Percentiles rank a stretch among this genome's conserved stretches.
Conservation (phyloP, 129 eudicot genomes). For the Cynara cardunculus region DNA sequence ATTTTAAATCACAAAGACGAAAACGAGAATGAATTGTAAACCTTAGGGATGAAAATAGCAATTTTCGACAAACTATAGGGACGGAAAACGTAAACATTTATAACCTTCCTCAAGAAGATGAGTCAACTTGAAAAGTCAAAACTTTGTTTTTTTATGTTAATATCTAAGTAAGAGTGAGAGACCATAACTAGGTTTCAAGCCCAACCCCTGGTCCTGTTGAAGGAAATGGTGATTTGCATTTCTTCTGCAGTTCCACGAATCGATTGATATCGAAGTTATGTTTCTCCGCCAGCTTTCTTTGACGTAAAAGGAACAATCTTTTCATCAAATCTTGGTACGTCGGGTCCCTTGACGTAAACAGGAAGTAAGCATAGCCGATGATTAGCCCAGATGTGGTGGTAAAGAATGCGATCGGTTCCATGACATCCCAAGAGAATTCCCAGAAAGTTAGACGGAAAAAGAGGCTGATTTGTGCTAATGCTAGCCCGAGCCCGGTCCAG, state of each 20-base stretch:
- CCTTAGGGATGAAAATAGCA: too few species aligned
- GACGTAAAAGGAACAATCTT: conserved; percentile 72
- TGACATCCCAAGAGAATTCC: conserved; percentile 96
- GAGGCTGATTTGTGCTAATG: conserved; percentile 65
- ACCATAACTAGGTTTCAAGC: conserved; percentile 38
- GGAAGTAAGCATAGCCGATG: conserved; percentile 77
- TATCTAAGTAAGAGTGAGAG: conserved; percentile 32
- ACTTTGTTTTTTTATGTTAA: conserved; percentile 19
- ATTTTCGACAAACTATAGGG: too few species aligned
- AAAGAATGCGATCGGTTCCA: conserved; percentile 93
- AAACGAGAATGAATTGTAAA: too few species aligned
- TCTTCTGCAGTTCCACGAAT: conserved; percentile 55
- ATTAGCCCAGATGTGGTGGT: conserved; percentile 64
- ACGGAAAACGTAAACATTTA: background rate
- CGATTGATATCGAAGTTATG: conserved; percentile 49
- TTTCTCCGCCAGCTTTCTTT: conserved; percentile 71
- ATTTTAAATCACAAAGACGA: too few species aligned
- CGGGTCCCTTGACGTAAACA: conserved; percentile 78
- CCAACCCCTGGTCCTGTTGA: conserved; percentile 39
- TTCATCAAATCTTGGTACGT: conserved; percentile 77
- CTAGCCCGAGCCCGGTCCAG: conserved; percentile 67
- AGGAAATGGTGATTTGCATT: conserved; percentile 41
- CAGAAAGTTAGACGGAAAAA: conserved; percentile 89
- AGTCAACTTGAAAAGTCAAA: conserved; percentile 19
- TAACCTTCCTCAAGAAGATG: conserved; percentile 7